Conservation (phyloP, 257 asterid genomes). For the Fraxinus quadrangulata region DNA sequence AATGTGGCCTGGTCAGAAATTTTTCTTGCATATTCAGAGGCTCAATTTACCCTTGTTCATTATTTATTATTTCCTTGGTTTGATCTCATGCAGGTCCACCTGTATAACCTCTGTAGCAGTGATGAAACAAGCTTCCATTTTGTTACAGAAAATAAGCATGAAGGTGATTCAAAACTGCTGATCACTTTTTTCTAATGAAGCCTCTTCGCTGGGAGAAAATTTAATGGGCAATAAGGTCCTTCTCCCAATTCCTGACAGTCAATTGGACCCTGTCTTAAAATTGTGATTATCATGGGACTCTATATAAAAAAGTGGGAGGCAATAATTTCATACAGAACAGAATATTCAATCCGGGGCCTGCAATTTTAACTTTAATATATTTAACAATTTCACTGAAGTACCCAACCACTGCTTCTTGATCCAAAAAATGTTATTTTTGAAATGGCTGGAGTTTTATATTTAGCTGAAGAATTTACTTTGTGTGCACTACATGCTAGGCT, state of each 20-base stretch:
- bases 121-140: conserved; percentile 50
- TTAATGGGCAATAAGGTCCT: conserved; percentile 4
- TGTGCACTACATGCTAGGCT: background rate
- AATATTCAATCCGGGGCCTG: background rate
- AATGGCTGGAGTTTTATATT: conserved; percentile 1
- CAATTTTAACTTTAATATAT: background rate
- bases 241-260: conserved; percentile 9
- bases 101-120: conserved; percentile 55
- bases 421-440: background rate
- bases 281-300: background rate
- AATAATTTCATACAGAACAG: conserved; percentile 9
- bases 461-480: conserved; percentile 8
- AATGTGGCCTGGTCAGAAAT: conserved; percentile 82
- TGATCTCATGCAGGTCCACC: conserved; percentile 54
- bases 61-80: conserved; percentile 29
- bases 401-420: background rate
- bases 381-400: background rate
- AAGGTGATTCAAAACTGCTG: conserved; percentile 54
- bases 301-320: conserved; percentile 16
- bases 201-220: conserved; percentile 6
- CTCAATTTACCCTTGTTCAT: conserved; percentile 14
- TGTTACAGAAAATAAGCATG: conserved; percentile 61
- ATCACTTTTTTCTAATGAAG: conserved; percentile 14
- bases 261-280: conserved; percentile 15
- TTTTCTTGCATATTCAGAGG: conserved; percentile 28